Evolutionary conservation across 2,329 filamentous ascomycete species (phyloP), one percentile per base, ranked within the genome.

Genomic region (Capronia americana): DNA sequence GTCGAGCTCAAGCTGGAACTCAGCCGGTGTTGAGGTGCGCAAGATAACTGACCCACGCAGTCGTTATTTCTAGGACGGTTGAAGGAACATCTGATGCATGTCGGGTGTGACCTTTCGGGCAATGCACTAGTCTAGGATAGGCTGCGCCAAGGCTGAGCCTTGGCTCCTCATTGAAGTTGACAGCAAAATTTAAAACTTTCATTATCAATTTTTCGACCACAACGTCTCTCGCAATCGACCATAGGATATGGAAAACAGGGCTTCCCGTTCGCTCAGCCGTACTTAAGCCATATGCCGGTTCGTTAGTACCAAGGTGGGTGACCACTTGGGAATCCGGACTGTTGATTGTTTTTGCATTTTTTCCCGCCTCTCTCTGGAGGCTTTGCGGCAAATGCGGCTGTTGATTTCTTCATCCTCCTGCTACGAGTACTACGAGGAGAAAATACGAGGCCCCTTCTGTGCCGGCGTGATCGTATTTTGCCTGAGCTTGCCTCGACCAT

Each of bases 211-310:
- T 14, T 3, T 5, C 11, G 4, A 24, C 23, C 10, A 11, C 1
- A 56, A 5, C 24, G 0, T 41, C 54, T 56, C 10, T 23, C 20
- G 54, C 54, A 56, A 56, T 56, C 54, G 30, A 41, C 54, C 54
- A 56, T 24, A 56, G 54, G 54, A 56, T 56, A 12, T 56, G 54
- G 54, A 56, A 56, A 41, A 56, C 54, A 56, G 54, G 54, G 54
- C 54, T 56, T 56, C 54, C 54, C 54, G 54, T 56, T 56, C 30
- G 54, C 54, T 56, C 54, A 56, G 54, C 54, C 54, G n/a, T 56
- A 56, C 54, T 56, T 56, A 56, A 56, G 54, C 54, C 54, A 56
- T 12, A 56, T 56, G 30, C 54, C 54, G 54, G 38, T 56, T 20
- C 4, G 54, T 41, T 20, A 56, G 54, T 56, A 56, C 54, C 6